Conservation (phyloP, 192 early-diverging fungal genomes). For the Coemansia sp. region DNA sequence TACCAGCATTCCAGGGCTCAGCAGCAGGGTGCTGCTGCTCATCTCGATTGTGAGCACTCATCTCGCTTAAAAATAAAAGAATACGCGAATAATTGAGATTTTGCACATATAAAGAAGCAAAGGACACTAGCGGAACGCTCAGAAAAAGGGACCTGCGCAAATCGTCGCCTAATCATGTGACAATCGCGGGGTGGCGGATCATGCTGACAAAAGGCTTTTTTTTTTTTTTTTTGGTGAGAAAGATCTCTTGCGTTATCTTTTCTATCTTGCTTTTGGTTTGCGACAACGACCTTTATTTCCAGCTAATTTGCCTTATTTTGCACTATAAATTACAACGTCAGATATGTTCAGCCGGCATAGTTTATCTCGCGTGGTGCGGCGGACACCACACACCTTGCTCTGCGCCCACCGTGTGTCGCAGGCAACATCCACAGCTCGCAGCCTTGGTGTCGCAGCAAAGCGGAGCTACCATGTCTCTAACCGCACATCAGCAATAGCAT, state of each 20-base stretch:
- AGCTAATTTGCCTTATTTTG: neutral
- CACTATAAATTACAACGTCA: neutral
- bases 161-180: too few relatives aligned
- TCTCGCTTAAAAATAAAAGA: neutral
- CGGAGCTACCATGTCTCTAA: neutral
- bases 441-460: neutral
- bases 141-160: too few relatives aligned
- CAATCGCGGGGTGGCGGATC: too few relatives aligned
- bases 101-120: too few relatives aligned
- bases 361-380: neutral
- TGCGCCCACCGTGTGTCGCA: neutral
- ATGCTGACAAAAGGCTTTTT: neutral
- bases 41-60: constrained; percentile 10
- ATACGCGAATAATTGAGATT: neutral
- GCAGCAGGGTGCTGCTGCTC: constrained; percentile 2
- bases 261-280: neutral
- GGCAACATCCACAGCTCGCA: neutral
- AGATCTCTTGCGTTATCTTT: constrained; percentile 2
- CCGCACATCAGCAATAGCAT: neutral
- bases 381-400: neutral
- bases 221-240: neutral
- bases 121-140: too few relatives aligned
- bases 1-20: constrained; percentile 21
- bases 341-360: neutral
- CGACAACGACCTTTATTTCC: neutral